Conservation (phyloP, 2,329 filamentous ascomycete genomes). For the Cytospora piceicola region DNA sequence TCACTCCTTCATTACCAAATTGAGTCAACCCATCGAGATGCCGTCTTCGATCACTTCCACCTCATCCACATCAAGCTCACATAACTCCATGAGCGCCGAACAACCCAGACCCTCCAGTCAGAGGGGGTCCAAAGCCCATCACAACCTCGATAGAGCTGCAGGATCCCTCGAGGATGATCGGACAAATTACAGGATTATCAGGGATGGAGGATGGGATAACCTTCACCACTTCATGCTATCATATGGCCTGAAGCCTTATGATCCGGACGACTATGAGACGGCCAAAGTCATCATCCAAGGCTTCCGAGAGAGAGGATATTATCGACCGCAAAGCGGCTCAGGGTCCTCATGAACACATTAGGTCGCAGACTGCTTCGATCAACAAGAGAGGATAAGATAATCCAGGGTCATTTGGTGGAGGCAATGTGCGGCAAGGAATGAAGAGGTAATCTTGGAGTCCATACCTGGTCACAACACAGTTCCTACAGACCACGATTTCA, state of each 20-base stretch:
- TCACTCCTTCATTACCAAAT: not conserved
- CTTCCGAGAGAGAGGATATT: slow-evolving; percentile 29
- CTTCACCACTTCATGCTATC: slow-evolving; percentile 31
- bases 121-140: slow-evolving; percentile 28
- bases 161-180: slow-evolving; percentile 27
- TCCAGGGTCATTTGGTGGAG: not conserved
- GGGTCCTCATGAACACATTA: slow-evolving; percentile 16
- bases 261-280: slow-evolving; percentile 29
- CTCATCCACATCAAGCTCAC: slow-evolving; percentile 25
- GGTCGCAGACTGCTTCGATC: not conserved
- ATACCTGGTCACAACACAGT: slow-evolving; percentile 9
- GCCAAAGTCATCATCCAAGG: slow-evolving; percentile 31
- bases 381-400: not conserved
- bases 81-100: slow-evolving; percentile 19
- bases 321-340: slow-evolving; percentile 25
- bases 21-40: slow-evolving; percentile 7
- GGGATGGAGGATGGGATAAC: slow-evolving; percentile 30
- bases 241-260: slow-evolving; percentile 30
- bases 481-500: slow-evolving; percentile 1
- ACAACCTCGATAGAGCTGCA: slow-evolving; percentile 30
- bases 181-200: slow-evolving; percentile 31
- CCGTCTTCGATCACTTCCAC: slow-evolving; percentile 28
- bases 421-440: not conserved
- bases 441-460: not conserved
- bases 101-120: slow-evolving; percentile 23